These are phyloP conservation scores for Pythium rishiriense DNA, from an alignment of 352 stramenopile genomes.

Conservation along the genomic window DNA sequence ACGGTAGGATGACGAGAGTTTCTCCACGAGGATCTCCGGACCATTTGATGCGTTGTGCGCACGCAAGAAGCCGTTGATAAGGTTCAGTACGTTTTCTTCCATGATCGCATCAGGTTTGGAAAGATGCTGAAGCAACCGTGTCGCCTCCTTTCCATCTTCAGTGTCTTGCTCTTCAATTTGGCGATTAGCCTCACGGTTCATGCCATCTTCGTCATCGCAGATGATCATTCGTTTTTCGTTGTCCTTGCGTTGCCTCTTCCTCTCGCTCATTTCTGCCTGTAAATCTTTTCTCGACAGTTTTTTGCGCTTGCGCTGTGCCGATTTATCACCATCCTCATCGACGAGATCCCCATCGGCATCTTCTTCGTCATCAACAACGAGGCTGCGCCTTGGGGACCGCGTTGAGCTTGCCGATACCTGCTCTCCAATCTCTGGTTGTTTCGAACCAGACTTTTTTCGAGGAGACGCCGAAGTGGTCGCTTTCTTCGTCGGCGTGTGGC, in stretches of 20 bases:
- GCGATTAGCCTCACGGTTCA: slow-evolving; percentile 26
- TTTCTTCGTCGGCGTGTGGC: slow-evolving; percentile 26
- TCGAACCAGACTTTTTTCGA: slow-evolving; percentile 23
- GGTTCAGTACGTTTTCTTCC: slow-evolving; percentile 72
- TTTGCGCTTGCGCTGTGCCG: slow-evolving; percentile 21
- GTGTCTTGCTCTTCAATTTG: slow-evolving; percentile 62
- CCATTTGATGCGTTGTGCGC: slow-evolving; percentile 78
- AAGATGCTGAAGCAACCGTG: slow-evolving; percentile 62
- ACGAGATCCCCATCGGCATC: slow-evolving; percentile 22
- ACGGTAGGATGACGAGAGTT: slow-evolving; percentile 84
- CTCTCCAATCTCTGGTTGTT: slow-evolving; percentile 7
- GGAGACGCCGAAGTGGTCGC: slow-evolving; percentile 8
- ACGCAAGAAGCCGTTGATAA: slow-evolving; percentile 86
- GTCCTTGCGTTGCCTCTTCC: slow-evolving; percentile 39
- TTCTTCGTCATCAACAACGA: slow-evolving; percentile 32
- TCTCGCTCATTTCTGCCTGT: slow-evolving; percentile 20
- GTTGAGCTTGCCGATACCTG: neutral
- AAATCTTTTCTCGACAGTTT: slow-evolving; percentile 45
- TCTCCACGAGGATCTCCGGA: slow-evolving; percentile 84
- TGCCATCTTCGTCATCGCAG: slow-evolving; percentile 74
- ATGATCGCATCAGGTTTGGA: slow-evolving; percentile 81
- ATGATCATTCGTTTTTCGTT: slow-evolving; percentile 79
- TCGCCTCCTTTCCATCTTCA: slow-evolving; percentile 76
- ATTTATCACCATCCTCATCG: neutral
- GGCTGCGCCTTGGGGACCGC: slow-evolving; percentile 11